Evolutionary conservation across 176 grass and related monocot genomes (phyloP).

Genomic region (Aegilops umbellulata): DNA sequence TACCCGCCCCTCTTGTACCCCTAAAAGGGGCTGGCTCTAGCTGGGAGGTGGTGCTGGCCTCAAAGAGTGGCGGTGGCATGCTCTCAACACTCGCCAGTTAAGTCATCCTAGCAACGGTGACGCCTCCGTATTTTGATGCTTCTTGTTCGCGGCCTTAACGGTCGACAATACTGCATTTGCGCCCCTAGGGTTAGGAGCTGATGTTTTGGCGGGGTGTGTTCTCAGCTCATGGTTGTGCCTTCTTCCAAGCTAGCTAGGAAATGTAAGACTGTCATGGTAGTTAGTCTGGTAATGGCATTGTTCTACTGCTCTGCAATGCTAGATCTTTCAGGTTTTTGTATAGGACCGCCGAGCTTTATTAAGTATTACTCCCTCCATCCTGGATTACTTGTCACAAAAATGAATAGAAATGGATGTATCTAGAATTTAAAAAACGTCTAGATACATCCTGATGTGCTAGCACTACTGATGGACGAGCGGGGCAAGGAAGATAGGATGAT

Average conservation of each 20-base stretch:
- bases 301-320: too few relatives aligned
- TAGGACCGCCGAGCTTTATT: too few relatives aligned
- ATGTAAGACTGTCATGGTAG: too few relatives aligned
- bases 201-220: neutral
- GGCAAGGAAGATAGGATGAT: too few relatives aligned
- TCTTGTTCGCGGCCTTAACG: slow-evolving; percentile 1
- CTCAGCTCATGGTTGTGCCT: neutral
- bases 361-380: too few relatives aligned
- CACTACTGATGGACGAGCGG: too few relatives aligned
- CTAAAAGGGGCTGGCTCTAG: slow-evolving; percentile 60
- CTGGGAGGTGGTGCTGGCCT: slow-evolving; percentile 79
- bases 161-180: neutral
- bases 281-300: too few relatives aligned
- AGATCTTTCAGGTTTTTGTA: too few relatives aligned
- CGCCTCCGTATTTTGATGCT: neutral
- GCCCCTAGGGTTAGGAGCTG: neutral
- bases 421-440: too few relatives aligned
- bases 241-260: neutral
- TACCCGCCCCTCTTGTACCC: slow-evolving; percentile 27
- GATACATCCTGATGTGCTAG: too few relatives aligned
- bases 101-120: neutral
- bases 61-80: slow-evolving; percentile 66
- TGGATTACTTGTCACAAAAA: too few relatives aligned
- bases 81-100: slow-evolving; percentile 66
- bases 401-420: too few relatives aligned